phyloP scores from a whole-genome alignment of 23 red algal genomes.

The Pyropia yezoensis region DNA sequence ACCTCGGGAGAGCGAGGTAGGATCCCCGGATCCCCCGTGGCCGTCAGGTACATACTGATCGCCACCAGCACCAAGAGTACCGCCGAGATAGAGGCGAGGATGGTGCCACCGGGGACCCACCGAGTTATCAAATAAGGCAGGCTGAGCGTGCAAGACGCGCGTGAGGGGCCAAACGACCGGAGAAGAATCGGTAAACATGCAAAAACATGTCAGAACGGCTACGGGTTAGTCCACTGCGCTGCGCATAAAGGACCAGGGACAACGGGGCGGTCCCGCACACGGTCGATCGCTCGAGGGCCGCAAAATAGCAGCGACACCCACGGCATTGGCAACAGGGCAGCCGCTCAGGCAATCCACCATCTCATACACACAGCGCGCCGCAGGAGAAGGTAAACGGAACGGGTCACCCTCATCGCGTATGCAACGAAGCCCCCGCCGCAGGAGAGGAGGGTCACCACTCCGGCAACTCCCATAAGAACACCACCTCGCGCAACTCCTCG shows the following conservation, averaged over 20 bases:
- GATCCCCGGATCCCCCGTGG: slow-evolving; percentile 88
- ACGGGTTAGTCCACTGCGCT: slow-evolving; percentile 51
- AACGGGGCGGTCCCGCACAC: slow-evolving; percentile 4
- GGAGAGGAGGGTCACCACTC: too few species aligned
- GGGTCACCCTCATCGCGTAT: too few species aligned
- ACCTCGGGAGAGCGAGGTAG: slow-evolving; percentile 47
- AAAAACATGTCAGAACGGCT: slow-evolving; percentile 25
- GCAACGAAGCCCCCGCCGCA: too few species aligned
- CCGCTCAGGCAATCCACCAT: too few species aligned
- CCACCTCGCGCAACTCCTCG: too few species aligned
- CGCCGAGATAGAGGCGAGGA: slow-evolving; percentile 38
- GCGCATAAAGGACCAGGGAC: neutral
- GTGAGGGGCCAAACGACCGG: slow-evolving; percentile 33
- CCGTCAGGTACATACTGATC: slow-evolving; percentile 45
- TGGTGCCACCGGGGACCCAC: slow-evolving; percentile 19
- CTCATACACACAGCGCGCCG: too few species aligned
- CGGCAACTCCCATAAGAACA: too few species aligned
- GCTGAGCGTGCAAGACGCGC: slow-evolving; percentile 3
- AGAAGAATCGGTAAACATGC: slow-evolving; percentile 17
- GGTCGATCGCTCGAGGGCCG: neutral
- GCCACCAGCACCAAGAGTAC: slow-evolving; percentile 46
- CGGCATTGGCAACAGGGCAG: too few species aligned
- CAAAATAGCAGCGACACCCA: too few species aligned
- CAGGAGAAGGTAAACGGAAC: too few species aligned
- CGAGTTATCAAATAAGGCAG: slow-evolving; percentile 7